Evolutionary conservation across 352 stramenopile species (phyloP).

Genomic region (Phytophthora ramorum): DNA sequence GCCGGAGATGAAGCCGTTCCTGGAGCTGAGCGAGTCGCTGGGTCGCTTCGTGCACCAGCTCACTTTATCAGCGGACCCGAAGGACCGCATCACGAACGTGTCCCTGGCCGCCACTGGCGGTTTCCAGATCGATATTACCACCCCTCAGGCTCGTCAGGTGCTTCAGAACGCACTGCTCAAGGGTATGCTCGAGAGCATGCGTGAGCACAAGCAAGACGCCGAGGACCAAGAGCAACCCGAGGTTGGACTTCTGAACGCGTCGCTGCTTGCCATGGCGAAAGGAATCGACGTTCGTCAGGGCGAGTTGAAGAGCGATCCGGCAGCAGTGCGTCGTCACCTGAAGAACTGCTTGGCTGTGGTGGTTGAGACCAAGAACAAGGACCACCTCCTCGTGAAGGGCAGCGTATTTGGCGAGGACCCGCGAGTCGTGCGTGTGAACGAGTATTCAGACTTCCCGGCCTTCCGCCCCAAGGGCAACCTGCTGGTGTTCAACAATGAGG

Average conservation of each 20-base stretch:
- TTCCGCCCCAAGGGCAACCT: conserved; percentile 84
- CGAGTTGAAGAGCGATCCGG: conserved; percentile 51
- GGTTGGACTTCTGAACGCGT: conserved; percentile 72
- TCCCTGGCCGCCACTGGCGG: conserved; percentile 69
- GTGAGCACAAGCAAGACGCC: conserved; percentile 26
- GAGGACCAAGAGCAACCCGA: conserved; percentile 24
- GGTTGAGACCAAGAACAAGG: conserved; percentile 67
- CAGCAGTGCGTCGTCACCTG: conserved; percentile 58
- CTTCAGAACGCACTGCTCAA: conserved; percentile 81
- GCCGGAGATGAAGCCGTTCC: conserved; percentile 85
- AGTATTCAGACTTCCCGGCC: conserved; percentile 86
- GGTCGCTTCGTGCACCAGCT: conserved; percentile 78
- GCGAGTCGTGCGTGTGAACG: conserved; percentile 80
- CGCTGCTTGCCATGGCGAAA: conserved; percentile 71
- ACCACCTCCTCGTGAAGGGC: conserved; percentile 70
- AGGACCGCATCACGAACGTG: conserved; percentile 72
- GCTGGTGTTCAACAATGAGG: conserved; percentile 86
- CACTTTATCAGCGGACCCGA: conserved; percentile 63
- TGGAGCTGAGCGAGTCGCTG: conserved; percentile 73
- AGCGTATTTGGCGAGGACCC: conserved; percentile 87
- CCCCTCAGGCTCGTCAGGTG: conserved; percentile 71
- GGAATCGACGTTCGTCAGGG: conserved; percentile 83
- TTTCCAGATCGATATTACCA: conserved; percentile 79
- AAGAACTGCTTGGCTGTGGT: conserved; percentile 83
- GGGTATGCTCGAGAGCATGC: conserved; percentile 73